Evolutionary conservation across 2,329 filamentous ascomycete genomes (phyloP), one percentile per base, ranked within the genome.

Genomic region (Capronia americana): DNA sequence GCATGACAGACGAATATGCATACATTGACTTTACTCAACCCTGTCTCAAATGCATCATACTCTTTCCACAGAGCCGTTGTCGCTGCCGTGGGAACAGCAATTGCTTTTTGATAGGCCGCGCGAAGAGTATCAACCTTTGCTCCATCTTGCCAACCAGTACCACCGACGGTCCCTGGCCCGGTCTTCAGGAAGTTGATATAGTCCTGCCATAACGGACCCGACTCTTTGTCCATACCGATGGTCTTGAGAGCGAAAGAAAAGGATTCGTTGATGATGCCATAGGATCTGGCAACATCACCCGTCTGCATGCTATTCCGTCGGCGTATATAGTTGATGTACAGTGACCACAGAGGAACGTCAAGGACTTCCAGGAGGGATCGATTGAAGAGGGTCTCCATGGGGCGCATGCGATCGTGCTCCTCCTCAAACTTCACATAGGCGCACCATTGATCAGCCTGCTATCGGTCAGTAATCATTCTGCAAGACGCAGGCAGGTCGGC

Each of bases 61-160:
- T 99, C 94, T 77, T 96, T 97, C 96, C 95, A 99, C 14, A 99
- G 81, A 60, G 86, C 86, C 74, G 94, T 92, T 57, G 96, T 87
- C 34, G 90, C 90, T 62, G 90, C 87, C 69, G 92, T 96, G 4
- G 96, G 96, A 46, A 97, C 87, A 71, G 88, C 89, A 65, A 97
- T 92, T 14, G 94, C 94, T 61, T 90, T 90, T 74, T 97, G 93
- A 77, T 97, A 99, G 0, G 92, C 91, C 77, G 96, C 96, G 66
- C 95, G 90, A 59, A 99, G 81, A 72, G 91, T 84, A 74, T 99
- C 95, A 90, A 97, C 96, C 83, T 99, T 99, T 76, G 98, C 95
- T 79, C 94, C 91, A 75, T 98, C 95, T 78, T 98, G 93, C 96
- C 95, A 99, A 65, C 87, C 89, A 65, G 85, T 89, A 51, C 94